Base-by-base conservation (phyloP, 2,329 filamentous ascomycete genomes). In the Nigrospora oryzae region DNA sequence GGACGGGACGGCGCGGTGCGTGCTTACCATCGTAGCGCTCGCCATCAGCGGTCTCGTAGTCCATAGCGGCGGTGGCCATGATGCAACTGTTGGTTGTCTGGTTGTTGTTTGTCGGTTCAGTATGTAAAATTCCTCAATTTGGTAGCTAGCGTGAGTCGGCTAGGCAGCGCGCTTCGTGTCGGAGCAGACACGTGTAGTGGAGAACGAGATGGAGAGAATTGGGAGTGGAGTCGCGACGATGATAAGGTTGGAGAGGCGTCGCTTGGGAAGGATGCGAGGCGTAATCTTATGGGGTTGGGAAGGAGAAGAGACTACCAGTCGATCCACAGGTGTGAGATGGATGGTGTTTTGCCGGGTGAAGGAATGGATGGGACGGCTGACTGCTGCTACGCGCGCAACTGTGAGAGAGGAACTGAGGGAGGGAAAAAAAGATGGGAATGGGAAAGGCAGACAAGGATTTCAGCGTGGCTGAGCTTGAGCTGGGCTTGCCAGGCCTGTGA, bases 41-140 rank as follows among this genome's bases (percentile, higher is more conserved):
- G 58, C 78, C 79, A 57, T 80, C 82, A 52, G 79, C 77, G 61
- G 76, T 77, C 64, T 84, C 81, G 64, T 84, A 84, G 60, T 84
- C 81, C 81, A 84, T 84, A 53, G 79, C 75, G 36, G 77, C 79
- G 51, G 79, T 81, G 46, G 77, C 77, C 77, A 81, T 81, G 53
- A 44, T 39, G 35, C 23, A 38, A 13, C 52, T 62, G 34, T 10
- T 36, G 34, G 10, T 36, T 14, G 34, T n/a, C 40, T 36, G 40
- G 34, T 31, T 41, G 31, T 41, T 41, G 31, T 41, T 33, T 33
- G 39, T 42, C 28, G 40, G 23, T 42, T 42, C 14, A 35, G 40
- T 42, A 33, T 36, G 40, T 42, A 34, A 34, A 23, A 41, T 28
- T 28, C 23, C 23, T 28, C 23, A 28, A 28, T 28, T 28, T 28